Evolutionary conservation across 768 basidiomycete genomes (phyloP).

Genomic region (Panaeolus cyanescens): DNA sequence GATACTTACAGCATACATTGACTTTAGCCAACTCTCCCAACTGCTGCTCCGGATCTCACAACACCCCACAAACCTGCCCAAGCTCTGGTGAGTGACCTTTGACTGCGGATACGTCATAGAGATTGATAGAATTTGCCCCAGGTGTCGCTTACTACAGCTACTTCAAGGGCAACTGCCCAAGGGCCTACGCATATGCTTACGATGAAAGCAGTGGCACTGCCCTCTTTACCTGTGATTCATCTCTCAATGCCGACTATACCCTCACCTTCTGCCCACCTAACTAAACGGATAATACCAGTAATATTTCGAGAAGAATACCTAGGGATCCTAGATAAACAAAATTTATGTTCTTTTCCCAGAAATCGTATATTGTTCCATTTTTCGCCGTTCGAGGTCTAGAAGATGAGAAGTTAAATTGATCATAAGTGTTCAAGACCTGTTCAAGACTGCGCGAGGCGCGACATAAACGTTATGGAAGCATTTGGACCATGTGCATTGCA

Average conservation of each 20-base stretch:
- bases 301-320: no score
- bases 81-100: slow-evolving; percentile 30
- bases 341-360: not conserved
- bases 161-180: slow-evolving; percentile 45
- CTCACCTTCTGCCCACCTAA: slow-evolving; percentile 44
- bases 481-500: not conserved
- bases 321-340: not conserved
- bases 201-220: slow-evolving; percentile 53
- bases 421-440: not conserved
- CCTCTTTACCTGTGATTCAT: slow-evolving; percentile 50
- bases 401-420: not conserved
- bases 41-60: slow-evolving; percentile 60
- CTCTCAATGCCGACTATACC: slow-evolving; percentile 42
- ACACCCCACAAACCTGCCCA: slow-evolving; percentile 56
- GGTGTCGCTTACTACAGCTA: slow-evolving; percentile 41
- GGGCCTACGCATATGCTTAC: slow-evolving; percentile 54
- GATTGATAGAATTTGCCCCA: slow-evolving; percentile 23
- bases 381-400: not conserved
- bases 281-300: not conserved
- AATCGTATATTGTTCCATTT: not conserved
- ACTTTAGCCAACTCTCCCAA: slow-evolving; percentile 53
- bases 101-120: not conserved
- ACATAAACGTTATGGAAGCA: not conserved
- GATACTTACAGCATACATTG: not conserved
- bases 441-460: no score